Evolutionary conservation across 306 rosid genomes (phyloP), one percentile per base, ranked within the genome.

Genomic region (Casuarina glauca): DNA sequence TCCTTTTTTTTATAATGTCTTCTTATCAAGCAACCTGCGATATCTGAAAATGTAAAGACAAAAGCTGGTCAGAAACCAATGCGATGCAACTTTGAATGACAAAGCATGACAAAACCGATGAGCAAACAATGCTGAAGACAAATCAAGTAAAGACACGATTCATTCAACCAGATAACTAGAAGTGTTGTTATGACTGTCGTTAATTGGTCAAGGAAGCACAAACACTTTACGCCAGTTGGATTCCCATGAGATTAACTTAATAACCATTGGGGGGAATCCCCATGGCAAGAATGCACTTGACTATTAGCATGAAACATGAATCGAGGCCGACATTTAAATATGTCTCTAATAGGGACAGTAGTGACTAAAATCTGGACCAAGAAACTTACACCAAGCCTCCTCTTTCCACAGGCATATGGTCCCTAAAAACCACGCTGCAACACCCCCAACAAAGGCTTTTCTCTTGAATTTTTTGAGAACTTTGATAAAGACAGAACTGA

Each of bases 351-450:
- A 12, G 55, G 69, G 77, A 60, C 51, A 72, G 10, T 1, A 53
- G 62, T n/a, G 50, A 36, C 70, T 46, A 69, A 74, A 68, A n/a
- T 72, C 32, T 69, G 71, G 11, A 43, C 50, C 9, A 66, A 41
- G 64, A 58, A 58, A 57, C 64, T 26, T 26, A 26, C 32, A 26
- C 32, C 32, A 26, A 26, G 32, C 32, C 32, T 0, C 60, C 72
- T 80, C 68, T 45, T 48, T 39, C 72, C 43, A 51, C 79, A 72
- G 50, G 63, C 77, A 76, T 58, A 80, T 72, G 79, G 76, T 73
- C 82, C 76, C 82, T 35, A 60, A 20, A 26, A 73, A 64, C 35
- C 75, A 3, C 39, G 73, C 9, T 46, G 19, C 75, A 77, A 5
- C 17, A 55, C 6, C 17, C 49, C 32, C 52, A 52, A 15, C 51